Evolutionary conservation across 2,329 filamentous ascomycete genomes (phyloP), one percentile per base, ranked within the genome.

Genomic region (Didymella pomorum): DNA sequence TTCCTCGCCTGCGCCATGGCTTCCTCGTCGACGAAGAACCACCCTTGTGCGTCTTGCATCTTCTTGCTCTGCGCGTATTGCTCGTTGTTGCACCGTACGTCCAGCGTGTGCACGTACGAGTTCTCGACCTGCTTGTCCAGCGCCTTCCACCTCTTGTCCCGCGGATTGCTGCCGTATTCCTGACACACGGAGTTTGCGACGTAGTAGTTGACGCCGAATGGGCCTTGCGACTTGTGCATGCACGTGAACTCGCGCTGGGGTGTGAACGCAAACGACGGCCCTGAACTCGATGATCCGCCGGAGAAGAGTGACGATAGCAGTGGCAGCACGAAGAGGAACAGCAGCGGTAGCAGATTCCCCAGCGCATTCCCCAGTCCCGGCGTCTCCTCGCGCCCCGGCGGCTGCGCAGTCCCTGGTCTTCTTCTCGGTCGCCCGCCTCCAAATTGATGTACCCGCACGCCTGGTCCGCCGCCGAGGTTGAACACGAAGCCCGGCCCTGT

Each of bases 371-470:
- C 48, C 81, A 84, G 48, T 84, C 81, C 44, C 81, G 80, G 61
- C 82, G 78, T 61, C 81, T 76, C 69, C 81, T 82, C 71, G 79
- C 79, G 62, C 81, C 79, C 67, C 78, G 82, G 60, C 79, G 82
- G 64, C 84, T 86, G 71, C 85, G 87, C 74, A 18, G 72, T 76
- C n/a, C 59, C 61, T 20, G 93, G 93, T 72, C 95, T 85, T 78
- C 89, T 84, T 68, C 92, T 86, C 23, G 93, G 92, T 53, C 86
- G 83, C 6, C 81, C 84, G 52, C 95, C 94, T 68, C 93, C 94
- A 76, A 99, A 98, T 75, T 97, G 94, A 77, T 98, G 95, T 61
- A 99, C 92, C 60, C 94, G 87, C 69, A 99, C 88, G 20, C 93
- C 94, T 3, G 94, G 93, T 8, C 93, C 92, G 60, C 93, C 93